Evolutionary conservation across 2,329 filamentous ascomycete genomes (phyloP), one percentile per base, ranked within the genome.

Genomic region (Fusarium sp.): DNA sequence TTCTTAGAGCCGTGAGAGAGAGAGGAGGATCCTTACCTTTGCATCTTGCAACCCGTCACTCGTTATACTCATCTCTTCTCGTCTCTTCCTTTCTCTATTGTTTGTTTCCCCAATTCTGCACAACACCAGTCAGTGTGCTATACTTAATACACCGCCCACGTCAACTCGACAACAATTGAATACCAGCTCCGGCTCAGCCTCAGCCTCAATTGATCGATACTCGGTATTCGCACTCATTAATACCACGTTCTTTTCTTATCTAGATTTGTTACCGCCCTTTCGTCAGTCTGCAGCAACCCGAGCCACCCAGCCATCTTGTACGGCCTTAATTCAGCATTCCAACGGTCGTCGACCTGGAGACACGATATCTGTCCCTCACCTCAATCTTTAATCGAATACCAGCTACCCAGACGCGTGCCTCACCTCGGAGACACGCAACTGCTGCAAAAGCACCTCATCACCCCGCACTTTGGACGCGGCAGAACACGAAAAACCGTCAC

Each of bases 21-120:
- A 69, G 58, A 69, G 67, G 70, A 70, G 67, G 62, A 75, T 73
- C 64, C 70, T 75, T 70, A 74, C 70, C 50, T 72, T 65, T 58
- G 62, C 54, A 31, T 43, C 10, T 62, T 69, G 46, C 69, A 69
- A 56, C 50, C 49, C 53, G 70, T 74, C 72, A 72, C 69, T 75
- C 73, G 64, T 75, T 62, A 63, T 39, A 59, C 48, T 61, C 58
- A 18, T 28, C 51, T 69, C 59, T 5, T 54, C 51, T 45, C 37
- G 6, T 53, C 46, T 69, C 30, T 59, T 50, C 37, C 48, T 55
- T 30, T 41, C 53, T 55, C 65, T 66, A 52, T 58, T 62, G 62
- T 65, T 71, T 69, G 51, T 53, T 70, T 69, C 43, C 51, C 42
- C 31, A 34, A 30, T 46, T 52, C 53, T 34, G 30, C 21, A 28